Base-by-base conservation (phyloP, 2,329 filamentous ascomycete species). In the Pseudogymnoascus sp. region DNA sequence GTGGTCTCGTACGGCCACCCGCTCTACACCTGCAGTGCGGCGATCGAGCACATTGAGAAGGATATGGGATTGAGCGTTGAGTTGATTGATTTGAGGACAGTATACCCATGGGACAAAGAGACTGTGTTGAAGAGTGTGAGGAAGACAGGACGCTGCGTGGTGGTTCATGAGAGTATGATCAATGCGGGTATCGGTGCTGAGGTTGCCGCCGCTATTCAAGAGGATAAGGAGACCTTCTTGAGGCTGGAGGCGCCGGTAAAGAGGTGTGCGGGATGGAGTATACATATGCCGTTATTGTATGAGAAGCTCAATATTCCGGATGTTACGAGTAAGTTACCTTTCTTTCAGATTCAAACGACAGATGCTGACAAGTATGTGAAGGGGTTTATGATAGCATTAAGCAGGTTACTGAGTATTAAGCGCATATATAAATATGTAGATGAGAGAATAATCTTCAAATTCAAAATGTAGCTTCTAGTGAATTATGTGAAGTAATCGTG, bases 121-220 rank as follows among this genome's bases (percentile, higher is more conserved):
- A 85, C 83, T 0, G 77, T 90, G 0, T 71, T 89, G 59, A 77
- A 83, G 15, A 89, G 86, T 62, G 86, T 89, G 1, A 80, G 78
- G 65, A 89, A 87, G 74, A 90, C 87, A 0, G 87, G 87, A 0
- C 75, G 85, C 62, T 86, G 85, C 25, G 77, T 90, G 22, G 82
- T 90, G 1, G 87, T 90, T 1, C 87, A 90, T 69, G 87, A 90
- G 71, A 88, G 86, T 62, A 89, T 89, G 85, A 78, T 87, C 64
- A 89, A 89, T 69, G 85, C 85, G 11, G 87, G 87, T 15, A 83
- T 90, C 14, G 87, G 87, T 11, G 86, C 87, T 2, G 87, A 90
- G 66, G 82, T 90, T 4, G 86, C 87, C 9, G 85, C 86, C 2
- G 87, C 84, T 6, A 85, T 90, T 39, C 87, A 90, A 70, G 85